phyloP scores from a whole-genome alignment of 805 yeast genomes.

The Sungouiella blattae region DNA sequence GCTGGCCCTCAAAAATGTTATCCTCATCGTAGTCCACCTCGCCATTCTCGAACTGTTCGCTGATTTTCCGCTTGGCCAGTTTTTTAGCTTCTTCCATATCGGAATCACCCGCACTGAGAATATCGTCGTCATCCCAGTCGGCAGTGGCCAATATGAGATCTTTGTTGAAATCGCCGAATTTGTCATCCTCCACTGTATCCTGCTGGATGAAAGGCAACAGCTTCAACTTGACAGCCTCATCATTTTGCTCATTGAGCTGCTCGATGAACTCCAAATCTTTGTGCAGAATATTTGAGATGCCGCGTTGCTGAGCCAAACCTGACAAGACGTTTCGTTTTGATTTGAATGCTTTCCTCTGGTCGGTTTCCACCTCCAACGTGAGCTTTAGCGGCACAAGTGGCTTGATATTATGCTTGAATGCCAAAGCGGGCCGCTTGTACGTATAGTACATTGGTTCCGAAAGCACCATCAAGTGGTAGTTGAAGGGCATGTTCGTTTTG shows the following conservation, averaged over 20 bases:
- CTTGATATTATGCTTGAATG: slow-evolving; percentile 25
- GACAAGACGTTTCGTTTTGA: slow-evolving; percentile 16
- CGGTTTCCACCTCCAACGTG: slow-evolving; percentile 59
- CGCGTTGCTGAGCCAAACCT: slow-evolving; percentile 2
- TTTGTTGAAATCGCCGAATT: slow-evolving; percentile 42
- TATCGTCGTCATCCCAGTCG: slow-evolving; percentile 72
- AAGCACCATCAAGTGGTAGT: slow-evolving; percentile 63
- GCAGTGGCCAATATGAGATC: slow-evolving; percentile 66
- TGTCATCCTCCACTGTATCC: slow-evolving; percentile 34
- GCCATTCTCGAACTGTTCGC: slow-evolving; percentile 8
- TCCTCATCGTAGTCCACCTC: slow-evolving; percentile 61
- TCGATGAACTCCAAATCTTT: slow-evolving; percentile 31
- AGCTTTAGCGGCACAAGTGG: slow-evolving; percentile 59
- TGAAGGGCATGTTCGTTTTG: slow-evolving; percentile 49
- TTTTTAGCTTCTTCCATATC: slow-evolving; percentile 1
- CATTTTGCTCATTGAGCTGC: slow-evolving; percentile 19
- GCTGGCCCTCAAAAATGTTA: slow-evolving; percentile 68
- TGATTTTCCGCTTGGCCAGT: slow-evolving; percentile 1
- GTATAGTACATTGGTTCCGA: slow-evolving; percentile 56
- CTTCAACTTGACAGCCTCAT: slow-evolving; percentile 14
- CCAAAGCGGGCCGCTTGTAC: slow-evolving; percentile 50
- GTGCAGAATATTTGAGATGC: slow-evolving; percentile 23
- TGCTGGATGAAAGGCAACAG: slow-evolving; percentile 29
- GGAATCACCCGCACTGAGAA: slow-evolving; percentile 47
- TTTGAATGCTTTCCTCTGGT: slow-evolving; percentile 53